phyloP scores from a whole-genome alignment of 1,284 basidiomycete species.

The Ganoderma sp. region DNA sequence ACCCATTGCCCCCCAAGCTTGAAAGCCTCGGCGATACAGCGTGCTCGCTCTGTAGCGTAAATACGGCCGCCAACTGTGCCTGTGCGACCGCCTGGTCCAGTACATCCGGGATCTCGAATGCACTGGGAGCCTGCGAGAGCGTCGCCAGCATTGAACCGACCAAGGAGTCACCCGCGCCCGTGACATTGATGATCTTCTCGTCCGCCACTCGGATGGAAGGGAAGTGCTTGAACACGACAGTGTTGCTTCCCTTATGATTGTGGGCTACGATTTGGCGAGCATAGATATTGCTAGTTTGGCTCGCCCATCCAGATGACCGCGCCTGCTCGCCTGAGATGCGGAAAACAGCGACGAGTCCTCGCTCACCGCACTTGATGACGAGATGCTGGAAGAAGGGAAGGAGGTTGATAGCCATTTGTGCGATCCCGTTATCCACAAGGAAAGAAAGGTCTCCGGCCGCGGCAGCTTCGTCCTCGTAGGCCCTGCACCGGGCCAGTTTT shows the following conservation, averaged over 20 bases:
- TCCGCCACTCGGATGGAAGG: conserved; percentile 56
- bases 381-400: conserved; percentile 83
- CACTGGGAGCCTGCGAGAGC: conserved; percentile 50
- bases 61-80: conserved; percentile 69
- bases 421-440: conserved; percentile 69
- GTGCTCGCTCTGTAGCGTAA: conserved; percentile 63
- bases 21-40: conserved; percentile 73
- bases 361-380: conserved; percentile 82
- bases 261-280: conserved; percentile 59
- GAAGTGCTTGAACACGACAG: conserved; percentile 74
- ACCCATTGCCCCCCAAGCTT: conserved; percentile 25
- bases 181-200: conserved; percentile 71
- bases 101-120: conserved; percentile 52
- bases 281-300: conserved; percentile 52
- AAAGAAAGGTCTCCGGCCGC: conserved; percentile 62
- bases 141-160: conserved; percentile 76
- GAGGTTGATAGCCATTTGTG: conserved; percentile 80
- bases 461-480: conserved; percentile 45
- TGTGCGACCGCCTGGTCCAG: conserved; percentile 52
- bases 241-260: conserved; percentile 49
- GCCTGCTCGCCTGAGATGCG: conserved; percentile 53
- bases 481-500: conserved; percentile 55
- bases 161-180: conserved; percentile 90
- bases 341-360: conserved; percentile 70
- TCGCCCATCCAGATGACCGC: conserved; percentile 50